phyloP scores from a whole-genome alignment of 108 stramenopile species.

The Conticribra guillardii region DNA sequence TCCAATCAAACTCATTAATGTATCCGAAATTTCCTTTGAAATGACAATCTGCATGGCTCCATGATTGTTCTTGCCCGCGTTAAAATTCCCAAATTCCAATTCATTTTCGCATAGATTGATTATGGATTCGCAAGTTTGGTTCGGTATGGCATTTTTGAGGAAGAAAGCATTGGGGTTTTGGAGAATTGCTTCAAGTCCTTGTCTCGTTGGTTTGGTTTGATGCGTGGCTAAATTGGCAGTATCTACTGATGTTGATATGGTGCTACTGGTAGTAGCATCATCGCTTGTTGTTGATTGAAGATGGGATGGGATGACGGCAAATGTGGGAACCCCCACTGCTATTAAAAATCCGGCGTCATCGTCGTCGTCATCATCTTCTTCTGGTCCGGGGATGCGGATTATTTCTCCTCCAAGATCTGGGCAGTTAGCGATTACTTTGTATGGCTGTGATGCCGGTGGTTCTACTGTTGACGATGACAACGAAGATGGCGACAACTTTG shows the following conservation, averaged over 20 bases:
- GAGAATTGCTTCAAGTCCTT: conserved; percentile 71
- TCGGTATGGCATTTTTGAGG: conserved; percentile 57
- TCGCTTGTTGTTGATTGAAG: conserved; percentile 3
- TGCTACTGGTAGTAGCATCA: background rate
- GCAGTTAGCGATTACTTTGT: conserved; percentile 32
- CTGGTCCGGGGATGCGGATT: conserved; percentile 39
- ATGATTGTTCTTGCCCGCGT: conserved; percentile 79
- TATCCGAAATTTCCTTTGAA: conserved; percentile 52
- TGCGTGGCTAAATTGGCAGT: too few species aligned
- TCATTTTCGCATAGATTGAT: conserved; percentile 58
- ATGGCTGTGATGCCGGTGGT: too few species aligned
- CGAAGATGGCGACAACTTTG: background rate
- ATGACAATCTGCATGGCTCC: conserved; percentile 82
- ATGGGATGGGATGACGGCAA: conserved; percentile 49
- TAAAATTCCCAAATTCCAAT: conserved; percentile 66
- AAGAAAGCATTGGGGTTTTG: conserved; percentile 62
- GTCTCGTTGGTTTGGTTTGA: conserved; percentile 25
- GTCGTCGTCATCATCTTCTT: conserved; percentile 30
- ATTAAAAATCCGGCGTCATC: conserved; percentile 45
- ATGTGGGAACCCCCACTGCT: conserved; percentile 65
- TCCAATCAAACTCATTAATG: conserved; percentile 51
- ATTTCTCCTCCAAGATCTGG: conserved; percentile 45
- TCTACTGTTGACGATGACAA: too few species aligned
- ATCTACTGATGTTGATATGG: too few species aligned
- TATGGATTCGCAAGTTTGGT: conserved; percentile 58